Evolutionary conservation across 495 filamentous ascomycete genomes (phyloP), one percentile per base, ranked within the genome.

Genomic region (Thermothielavioides terrestris): DNA sequence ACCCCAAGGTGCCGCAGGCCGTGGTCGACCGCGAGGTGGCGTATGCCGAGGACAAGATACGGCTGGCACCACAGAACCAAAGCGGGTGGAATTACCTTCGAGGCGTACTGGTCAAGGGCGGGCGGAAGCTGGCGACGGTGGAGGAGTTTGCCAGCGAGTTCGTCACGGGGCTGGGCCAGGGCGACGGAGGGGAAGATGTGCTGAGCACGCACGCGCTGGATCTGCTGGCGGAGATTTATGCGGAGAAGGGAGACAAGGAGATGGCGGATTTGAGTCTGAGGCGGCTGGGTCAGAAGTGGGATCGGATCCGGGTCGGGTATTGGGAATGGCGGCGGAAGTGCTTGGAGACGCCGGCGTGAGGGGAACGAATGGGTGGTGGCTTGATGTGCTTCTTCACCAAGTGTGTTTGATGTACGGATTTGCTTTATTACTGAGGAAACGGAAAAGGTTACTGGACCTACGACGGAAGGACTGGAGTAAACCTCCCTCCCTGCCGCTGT

Each of bases 11-110:
- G 6, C 75, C 81, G 5, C 72, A 76, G 34, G 76, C 78, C 4
- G 62, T 88, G 25, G 66, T 94, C 12, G 81, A 90, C 56, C 72
- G 81, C 25, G 92, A 97, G 71, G 62, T 94, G 35, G 66, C 72
- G 54, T 95, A 79, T 58, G 77, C 83, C 7, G 69, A 88, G 70
- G 68, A 71, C 20, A 82, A 84, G 60, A 86, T 94, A 42, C 59
- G 69, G 21, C 71, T 81, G 20, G 90, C 90, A 41, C 92, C 94
- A 26, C 91, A 97, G 71, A 98, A 97, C 63, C 85, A 88, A 61
- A 88, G 84, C 58, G 79, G 89, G 6, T 98, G 92, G 92, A 88
- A 84, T 56, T 98, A 95, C 68, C 72, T 96, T 17, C 74, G 83
- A 9, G 92, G 90, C 15, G 76, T 88, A 42, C 61, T 89, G 50